Conservation (phyloP, 768 basidiomycete genomes). For the Lyophyllum atratum region DNA sequence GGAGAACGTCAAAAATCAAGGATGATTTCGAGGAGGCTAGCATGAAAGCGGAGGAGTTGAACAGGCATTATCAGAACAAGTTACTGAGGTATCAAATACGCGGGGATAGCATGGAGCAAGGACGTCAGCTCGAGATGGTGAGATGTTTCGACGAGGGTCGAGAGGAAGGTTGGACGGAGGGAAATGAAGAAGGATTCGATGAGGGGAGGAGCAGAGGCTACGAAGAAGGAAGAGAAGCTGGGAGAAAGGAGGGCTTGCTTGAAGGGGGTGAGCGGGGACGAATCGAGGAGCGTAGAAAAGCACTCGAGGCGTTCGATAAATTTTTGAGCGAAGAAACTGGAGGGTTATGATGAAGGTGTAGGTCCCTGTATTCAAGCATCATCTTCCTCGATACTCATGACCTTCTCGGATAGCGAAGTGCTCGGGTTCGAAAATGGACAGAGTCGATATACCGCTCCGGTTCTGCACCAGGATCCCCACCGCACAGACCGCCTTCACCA, state of each 20-base stretch:
- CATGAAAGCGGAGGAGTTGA: slow-evolving; percentile 42
- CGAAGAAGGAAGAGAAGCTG: slow-evolving; percentile 41
- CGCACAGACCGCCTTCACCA: slow-evolving; percentile 2
- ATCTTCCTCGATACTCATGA: neutral
- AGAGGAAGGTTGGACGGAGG: slow-evolving; percentile 38
- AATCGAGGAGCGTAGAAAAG: slow-evolving; percentile 53
- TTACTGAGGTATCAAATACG: slow-evolving; percentile 46
- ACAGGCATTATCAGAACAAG: slow-evolving; percentile 42
- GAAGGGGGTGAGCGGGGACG: slow-evolving; percentile 46
- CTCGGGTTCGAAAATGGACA: slow-evolving; percentile 36
- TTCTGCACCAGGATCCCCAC: slow-evolving; percentile 1
- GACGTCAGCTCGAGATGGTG: slow-evolving; percentile 38
- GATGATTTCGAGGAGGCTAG: slow-evolving; percentile 45
- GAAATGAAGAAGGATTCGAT: slow-evolving; percentile 38
- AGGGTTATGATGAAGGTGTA: slow-evolving; percentile 25
- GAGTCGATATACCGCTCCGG: slow-evolving; percentile 30
- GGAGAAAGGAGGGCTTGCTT: slow-evolving; percentile 28
- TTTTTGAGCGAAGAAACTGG: slow-evolving; percentile 50
- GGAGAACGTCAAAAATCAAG: slow-evolving; percentile 32
- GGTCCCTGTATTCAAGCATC: slow-evolving; percentile 3
- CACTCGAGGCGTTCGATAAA: slow-evolving; percentile 58
- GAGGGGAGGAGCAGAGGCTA: slow-evolving; percentile 45
- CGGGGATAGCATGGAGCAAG: slow-evolving; percentile 45
- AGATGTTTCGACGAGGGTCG: slow-evolving; percentile 46
- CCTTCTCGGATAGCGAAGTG: slow-evolving; percentile 16